Conservation (phyloP, 1,284 basidiomycete genomes). For the Trichosporon ovoides region DNA sequence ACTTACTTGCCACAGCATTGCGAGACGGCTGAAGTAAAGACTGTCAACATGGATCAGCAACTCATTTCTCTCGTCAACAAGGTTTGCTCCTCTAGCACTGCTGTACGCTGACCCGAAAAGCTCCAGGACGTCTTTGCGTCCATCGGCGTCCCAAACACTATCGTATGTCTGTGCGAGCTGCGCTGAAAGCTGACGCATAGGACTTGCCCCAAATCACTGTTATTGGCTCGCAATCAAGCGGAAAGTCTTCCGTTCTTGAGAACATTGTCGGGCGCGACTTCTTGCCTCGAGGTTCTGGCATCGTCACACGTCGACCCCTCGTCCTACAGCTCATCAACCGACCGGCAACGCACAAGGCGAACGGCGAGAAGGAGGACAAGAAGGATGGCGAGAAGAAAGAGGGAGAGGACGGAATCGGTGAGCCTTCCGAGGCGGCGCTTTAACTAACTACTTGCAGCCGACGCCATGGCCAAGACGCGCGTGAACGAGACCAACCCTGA, state of each 20-base stretch:
- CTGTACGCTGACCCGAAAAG: constrained; percentile 26
- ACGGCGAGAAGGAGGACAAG: constrained; percentile 45
- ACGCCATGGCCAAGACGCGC: constrained; percentile 32
- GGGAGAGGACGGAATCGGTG: constrained; percentile 8
- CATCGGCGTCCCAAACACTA: constrained; percentile 51
- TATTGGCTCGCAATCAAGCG: constrained; percentile 54
- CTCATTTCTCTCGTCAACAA: constrained; percentile 51
- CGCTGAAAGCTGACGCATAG: constrained; percentile 22
- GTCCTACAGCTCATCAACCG: constrained; percentile 93
- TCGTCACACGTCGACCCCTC: constrained; percentile 81
- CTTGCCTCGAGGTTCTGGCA: constrained; percentile 67
- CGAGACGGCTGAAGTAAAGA: constrained; percentile 1
- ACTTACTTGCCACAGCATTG: neutral
- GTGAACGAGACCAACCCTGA: constrained; percentile 68
- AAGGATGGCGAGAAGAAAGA: constrained; percentile 24
- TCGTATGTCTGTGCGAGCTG: constrained; percentile 30
- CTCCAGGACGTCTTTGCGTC: constrained; percentile 55
- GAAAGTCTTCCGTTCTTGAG: constrained; percentile 57
- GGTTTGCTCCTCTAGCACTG: constrained; percentile 20
- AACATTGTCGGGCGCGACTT: constrained; percentile 97
- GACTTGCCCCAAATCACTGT: constrained; percentile 57
- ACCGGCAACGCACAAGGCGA: constrained; percentile 55
- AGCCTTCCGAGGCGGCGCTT: neutral
- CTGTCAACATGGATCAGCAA: constrained; percentile 47
- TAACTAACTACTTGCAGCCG: constrained; percentile 20